phyloP scores from a whole-genome alignment of 495 filamentous ascomycete species.

The Immersiella caudata region DNA sequence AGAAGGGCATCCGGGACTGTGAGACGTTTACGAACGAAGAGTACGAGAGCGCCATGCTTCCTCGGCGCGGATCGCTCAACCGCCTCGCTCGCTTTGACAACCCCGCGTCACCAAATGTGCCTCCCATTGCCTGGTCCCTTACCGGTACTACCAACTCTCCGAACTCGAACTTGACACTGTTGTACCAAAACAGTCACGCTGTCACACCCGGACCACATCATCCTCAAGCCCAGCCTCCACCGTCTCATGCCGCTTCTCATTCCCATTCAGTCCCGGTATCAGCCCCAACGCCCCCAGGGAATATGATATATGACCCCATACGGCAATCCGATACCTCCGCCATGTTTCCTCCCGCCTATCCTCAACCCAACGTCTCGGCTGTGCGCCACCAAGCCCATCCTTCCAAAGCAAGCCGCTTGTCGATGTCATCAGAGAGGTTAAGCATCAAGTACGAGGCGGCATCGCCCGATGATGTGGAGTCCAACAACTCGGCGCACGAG shows the following conservation, averaged over 20 bases:
- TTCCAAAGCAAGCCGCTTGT: slow-evolving; percentile 27
- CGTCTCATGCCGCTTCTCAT: background rate
- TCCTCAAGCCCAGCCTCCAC: slow-evolving; percentile 17
- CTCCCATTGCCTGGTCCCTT: slow-evolving; percentile 74
- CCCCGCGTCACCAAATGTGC: slow-evolving; percentile 41
- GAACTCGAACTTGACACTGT: slow-evolving; percentile 72
- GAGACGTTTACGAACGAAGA: slow-evolving; percentile 78
- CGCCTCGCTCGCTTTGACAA: slow-evolving; percentile 38
- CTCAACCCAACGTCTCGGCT: slow-evolving; percentile 49
- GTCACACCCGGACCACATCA: slow-evolving; percentile 24
- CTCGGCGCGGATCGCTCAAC: slow-evolving; percentile 54
- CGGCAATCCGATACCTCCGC: slow-evolving; percentile 46
- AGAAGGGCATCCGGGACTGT: slow-evolving; percentile 80
- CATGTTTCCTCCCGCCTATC: slow-evolving; percentile 51
- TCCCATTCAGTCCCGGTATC: slow-evolving; percentile 33
- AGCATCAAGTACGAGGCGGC: slow-evolving; percentile 42
- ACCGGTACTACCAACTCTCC: slow-evolving; percentile 82
- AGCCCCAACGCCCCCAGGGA: slow-evolving; percentile 50
- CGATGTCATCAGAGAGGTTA: slow-evolving; percentile 40
- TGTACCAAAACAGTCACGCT: slow-evolving; percentile 60
- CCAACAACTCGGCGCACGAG: slow-evolving; percentile 27
- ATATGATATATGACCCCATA: slow-evolving; percentile 58
- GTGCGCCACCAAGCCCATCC: slow-evolving; percentile 42
- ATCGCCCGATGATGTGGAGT: slow-evolving; percentile 35
- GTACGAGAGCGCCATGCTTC: slow-evolving; percentile 64